A percentile compares a stretch with the other conserved stretches of the same genome.
Evolutionary conservation across 495 filamentous ascomycete genomes (phyloP).

Genomic region (Hyaloscypha variabilis): DNA sequence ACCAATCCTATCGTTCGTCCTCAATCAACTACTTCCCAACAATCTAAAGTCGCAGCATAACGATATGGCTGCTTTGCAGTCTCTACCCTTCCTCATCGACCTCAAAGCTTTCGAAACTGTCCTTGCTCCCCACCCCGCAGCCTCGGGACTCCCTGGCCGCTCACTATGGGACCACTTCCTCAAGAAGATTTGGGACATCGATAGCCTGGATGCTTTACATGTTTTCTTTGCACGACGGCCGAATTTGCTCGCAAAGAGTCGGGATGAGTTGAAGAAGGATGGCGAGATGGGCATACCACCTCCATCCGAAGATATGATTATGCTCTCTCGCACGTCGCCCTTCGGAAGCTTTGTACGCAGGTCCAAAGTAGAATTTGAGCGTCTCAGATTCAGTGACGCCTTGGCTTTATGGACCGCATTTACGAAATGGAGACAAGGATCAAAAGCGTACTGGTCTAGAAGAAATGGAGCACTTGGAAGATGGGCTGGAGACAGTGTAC

Average conservation of each 20-base stretch:
- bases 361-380: slow-evolving; percentile 75
- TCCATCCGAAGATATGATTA: slow-evolving; percentile 47
- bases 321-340: slow-evolving; percentile 69
- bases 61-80: neutral
- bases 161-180: slow-evolving; percentile 85
- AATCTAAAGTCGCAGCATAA: slow-evolving; percentile 32
- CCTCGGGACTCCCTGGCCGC: slow-evolving; percentile 73
- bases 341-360: slow-evolving; percentile 83
- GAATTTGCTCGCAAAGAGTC: slow-evolving; percentile 60
- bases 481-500: slow-evolving; percentile 70
- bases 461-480: slow-evolving; percentile 62
- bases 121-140: slow-evolving; percentile 55
- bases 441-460: slow-evolving; percentile 68
- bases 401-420: slow-evolving; percentile 79
- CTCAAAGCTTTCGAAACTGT: slow-evolving; percentile 70
- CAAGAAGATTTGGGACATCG: slow-evolving; percentile 80
- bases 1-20: slow-evolving; percentile 85
- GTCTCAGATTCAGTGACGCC: slow-evolving; percentile 76
- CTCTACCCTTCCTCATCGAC: slow-evolving; percentile 54
- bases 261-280: slow-evolving; percentile 55
- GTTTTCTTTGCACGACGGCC: slow-evolving; percentile 66
- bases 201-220: slow-evolving; percentile 77
- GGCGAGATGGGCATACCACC: slow-evolving; percentile 51
- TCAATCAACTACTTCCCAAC: slow-evolving; percentile 67
- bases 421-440: slow-evolving; percentile 75